phyloP scores from a whole-genome alignment of 805 yeast species.

The Candida easanensis region DNA sequence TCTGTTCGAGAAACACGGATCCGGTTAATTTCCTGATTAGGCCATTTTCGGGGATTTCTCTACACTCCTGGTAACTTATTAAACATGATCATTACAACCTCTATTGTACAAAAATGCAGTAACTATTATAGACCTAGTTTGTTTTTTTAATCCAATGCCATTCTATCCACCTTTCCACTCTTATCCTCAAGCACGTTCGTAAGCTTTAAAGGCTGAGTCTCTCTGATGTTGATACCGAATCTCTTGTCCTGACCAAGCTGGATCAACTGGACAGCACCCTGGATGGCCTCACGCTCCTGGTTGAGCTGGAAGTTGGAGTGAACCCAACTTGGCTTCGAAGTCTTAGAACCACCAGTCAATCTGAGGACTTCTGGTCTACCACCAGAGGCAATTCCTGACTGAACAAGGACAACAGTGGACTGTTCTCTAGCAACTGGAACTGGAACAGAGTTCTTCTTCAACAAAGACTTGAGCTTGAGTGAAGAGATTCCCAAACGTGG shows the following conservation, averaged over 20 bases:
- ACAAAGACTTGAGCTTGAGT: conserved; percentile 60
- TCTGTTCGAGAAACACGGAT: too few relatives aligned
- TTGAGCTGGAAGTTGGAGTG: conserved; percentile 72
- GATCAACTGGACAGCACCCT: conserved; percentile 52
- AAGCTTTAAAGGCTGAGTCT: conserved; percentile 54
- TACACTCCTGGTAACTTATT: too few relatives aligned
- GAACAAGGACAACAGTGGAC: conserved; percentile 66
- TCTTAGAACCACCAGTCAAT: conserved; percentile 73
- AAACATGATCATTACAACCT: too few relatives aligned
- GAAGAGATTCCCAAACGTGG: conserved; percentile 72
- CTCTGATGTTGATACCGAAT: conserved; percentile 66
- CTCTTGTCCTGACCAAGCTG: conserved; percentile 62
- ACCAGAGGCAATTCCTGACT: conserved; percentile 36
- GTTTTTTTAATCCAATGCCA: conserved; percentile 20
- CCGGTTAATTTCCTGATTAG: too few relatives aligned
- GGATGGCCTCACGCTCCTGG: conserved; percentile 38
- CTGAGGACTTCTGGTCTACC: conserved; percentile 61
- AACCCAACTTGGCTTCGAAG: conserved; percentile 79
- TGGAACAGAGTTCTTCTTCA: conserved; percentile 48
- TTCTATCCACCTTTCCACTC: conserved; percentile 10
- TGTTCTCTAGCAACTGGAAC: conserved; percentile 74
- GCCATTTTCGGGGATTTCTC: too few relatives aligned
- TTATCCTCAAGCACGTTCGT: conserved; percentile 8
- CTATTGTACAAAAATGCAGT: background rate
- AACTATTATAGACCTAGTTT: too few relatives aligned